phyloP scores from a whole-genome alignment of 1,284 basidiomycete genomes.

The Sphaerobolus stellatus region DNA sequence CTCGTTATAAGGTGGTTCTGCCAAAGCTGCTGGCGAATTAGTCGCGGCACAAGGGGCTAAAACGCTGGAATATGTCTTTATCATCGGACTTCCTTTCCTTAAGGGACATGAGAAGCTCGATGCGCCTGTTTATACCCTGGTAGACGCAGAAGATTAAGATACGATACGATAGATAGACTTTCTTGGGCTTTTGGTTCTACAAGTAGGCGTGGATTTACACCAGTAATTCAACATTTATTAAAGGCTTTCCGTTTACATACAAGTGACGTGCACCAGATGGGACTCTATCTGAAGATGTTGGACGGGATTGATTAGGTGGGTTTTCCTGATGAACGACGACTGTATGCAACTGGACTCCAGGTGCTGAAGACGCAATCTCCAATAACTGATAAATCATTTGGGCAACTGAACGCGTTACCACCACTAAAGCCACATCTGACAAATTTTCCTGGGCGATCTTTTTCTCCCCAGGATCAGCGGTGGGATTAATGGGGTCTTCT shows the following conservation, averaged over 20 bases:
- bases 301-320: too few species aligned
- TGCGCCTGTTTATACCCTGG: constrained; percentile 84
- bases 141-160: constrained; percentile 71
- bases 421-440: constrained; percentile 54
- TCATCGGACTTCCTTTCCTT: constrained; percentile 86
- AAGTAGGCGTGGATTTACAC: constrained; percentile 1
- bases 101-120: constrained; percentile 78
- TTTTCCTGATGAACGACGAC: too few species aligned
- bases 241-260: constrained; percentile 74
- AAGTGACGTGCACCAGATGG: constrained; percentile 31
- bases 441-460: constrained; percentile 48
- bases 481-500: constrained; percentile 64
- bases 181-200: constrained; percentile 1
- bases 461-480: constrained; percentile 56
- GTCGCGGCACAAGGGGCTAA: constrained; percentile 81
- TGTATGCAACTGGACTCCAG: too few species aligned
- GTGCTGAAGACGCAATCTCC: constrained; percentile 45
- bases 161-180: not conserved
- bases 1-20: constrained; percentile 79
- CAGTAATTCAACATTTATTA: constrained; percentile 49
- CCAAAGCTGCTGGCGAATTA: constrained; percentile 90
- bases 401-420: constrained; percentile 55
- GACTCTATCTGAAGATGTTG: constrained; percentile 22
- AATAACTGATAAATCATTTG: constrained; percentile 55
- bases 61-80: constrained; percentile 92